These are phyloP conservation scores for Ophiostoma ulmi DNA, from an alignment of 2,329 filamentous ascomycete species.

Conservation along the genomic window DNA sequence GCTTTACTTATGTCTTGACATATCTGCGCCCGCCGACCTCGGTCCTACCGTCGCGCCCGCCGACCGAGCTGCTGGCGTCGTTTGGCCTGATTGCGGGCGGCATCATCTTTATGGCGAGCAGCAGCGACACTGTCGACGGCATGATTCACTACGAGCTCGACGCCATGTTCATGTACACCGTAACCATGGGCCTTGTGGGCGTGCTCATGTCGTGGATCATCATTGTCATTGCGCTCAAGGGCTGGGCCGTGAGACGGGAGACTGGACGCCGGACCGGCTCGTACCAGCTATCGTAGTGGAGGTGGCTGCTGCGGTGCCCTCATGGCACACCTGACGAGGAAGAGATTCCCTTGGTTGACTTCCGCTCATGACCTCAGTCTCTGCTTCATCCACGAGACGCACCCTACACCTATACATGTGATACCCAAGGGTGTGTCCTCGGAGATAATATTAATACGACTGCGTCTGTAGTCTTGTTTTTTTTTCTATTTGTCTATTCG, in stretches of 20 bases:
- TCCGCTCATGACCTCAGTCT: not conserved
- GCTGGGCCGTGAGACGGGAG: slow-evolving; percentile 64
- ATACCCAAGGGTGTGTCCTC: slow-evolving; percentile 13
- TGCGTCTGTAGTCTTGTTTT: not conserved
- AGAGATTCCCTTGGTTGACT: not conserved
- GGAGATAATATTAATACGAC: not conserved
- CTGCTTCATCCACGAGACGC: not conserved
- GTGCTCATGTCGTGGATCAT: slow-evolving; percentile 83
- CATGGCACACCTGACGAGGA: not conserved
- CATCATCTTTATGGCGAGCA: slow-evolving; percentile 86
- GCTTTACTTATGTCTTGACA: slow-evolving; percentile 70
- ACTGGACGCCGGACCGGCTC: slow-evolving; percentile 28
- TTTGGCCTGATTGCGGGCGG: slow-evolving; percentile 87
- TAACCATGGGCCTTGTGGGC: slow-evolving; percentile 76
- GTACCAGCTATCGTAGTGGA: slow-evolving; percentile 22
- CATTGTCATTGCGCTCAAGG: slow-evolving; percentile 74
- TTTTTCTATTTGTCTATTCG: not conserved
- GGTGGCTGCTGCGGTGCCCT: slow-evolving; percentile 16
- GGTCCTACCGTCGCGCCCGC: slow-evolving; percentile 74
- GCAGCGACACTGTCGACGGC: slow-evolving; percentile 67
- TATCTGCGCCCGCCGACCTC: slow-evolving; percentile 79
- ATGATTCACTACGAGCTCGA: slow-evolving; percentile 74
- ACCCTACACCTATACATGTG: slow-evolving; percentile 12
- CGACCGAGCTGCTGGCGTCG: slow-evolving; percentile 78
- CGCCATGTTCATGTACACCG: slow-evolving; percentile 89